Conservation (phyloP, 2,329 filamentous ascomycete genomes). For the Xylariales sp. region DNA sequence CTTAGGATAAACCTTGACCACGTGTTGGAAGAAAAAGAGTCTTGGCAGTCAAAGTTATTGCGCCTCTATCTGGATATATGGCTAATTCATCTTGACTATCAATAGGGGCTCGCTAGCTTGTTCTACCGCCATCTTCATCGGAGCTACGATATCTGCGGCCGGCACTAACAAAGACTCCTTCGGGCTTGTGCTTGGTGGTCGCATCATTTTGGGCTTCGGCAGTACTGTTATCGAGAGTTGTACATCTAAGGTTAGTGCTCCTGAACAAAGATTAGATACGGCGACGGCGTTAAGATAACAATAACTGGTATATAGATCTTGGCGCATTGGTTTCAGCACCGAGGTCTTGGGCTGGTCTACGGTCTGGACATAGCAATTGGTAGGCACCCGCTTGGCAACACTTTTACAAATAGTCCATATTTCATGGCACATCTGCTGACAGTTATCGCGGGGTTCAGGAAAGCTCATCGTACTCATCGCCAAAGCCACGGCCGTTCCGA, state of each 20-base stretch:
- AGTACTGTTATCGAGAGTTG: conserved; percentile 20
- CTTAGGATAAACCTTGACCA: too few species aligned
- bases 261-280: too few species aligned
- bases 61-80: neutral
- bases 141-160: conserved; percentile 16
- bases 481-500: conserved; percentile 20
- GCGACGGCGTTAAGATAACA: too few species aligned
- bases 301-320: conserved; percentile 12
- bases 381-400: too few species aligned
- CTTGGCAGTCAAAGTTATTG: too few species aligned
- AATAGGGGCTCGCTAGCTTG: conserved; percentile 17
- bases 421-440: neutral
- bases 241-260: conserved; percentile 17
- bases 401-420: neutral
- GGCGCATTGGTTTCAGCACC: conserved; percentile 20
- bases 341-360: conserved; percentile 17
- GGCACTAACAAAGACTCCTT: conserved; percentile 17
- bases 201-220: conserved; percentile 21
- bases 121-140: conserved; percentile 16
- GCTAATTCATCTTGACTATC: neutral
- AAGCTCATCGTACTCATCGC: conserved; percentile 19
- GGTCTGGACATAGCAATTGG: conserved; percentile 18
- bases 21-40: too few species aligned
- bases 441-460: conserved; percentile 5
- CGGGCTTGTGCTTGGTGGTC: conserved; percentile 14